Evolutionary conservation across 768 basidiomycete genomes (phyloP), one percentile per base, ranked within the genome.

Genomic region (Hortiboletus flavorubellus): DNA sequence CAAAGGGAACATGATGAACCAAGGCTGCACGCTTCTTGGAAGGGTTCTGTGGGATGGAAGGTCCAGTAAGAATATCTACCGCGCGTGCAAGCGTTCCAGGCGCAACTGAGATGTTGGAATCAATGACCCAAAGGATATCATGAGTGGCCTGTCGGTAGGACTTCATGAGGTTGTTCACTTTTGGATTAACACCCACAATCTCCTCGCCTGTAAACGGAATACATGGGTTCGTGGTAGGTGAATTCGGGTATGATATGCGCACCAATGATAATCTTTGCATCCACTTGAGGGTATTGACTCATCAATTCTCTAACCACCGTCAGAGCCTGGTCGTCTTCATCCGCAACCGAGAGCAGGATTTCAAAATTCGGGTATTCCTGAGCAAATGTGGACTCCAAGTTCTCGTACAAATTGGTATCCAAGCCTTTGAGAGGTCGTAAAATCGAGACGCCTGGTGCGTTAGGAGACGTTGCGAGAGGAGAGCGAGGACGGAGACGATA

Each of bases 1-100:
- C 96, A 66, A 93, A 91, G 0, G 97, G 97, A 16, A 98, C 89
- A 68, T 99, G 97, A 71, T 99, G 97, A 1, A 99, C 91, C 9
- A 99, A 79, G 4, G 85, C 93, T 41, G 96, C 80, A 44, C 82
- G 80, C 46, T 67, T 72, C 54, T 74, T 76, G 44, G 59, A 63
- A 10, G 73, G 59, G 44, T 63, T 56, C 26, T 60, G 60, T 5
- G 78, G 67, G n/a, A 70, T 53, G 4, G 77, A 67, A 4, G 79
- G 71, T 39, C 74, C 74, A 12, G 72, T 75, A 40, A 96, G 78
- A n/a, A 84, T 76, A 63, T 89, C 91, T 34, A 98, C 89, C 14
- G 93, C 85, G 54, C 92, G 85, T 3, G 87, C 85, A 26, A 99
- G 82, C 11, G 93, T 89, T 15, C 86, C 86, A 1, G 86, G 78